phyloP scores from a whole-genome alignment of 176 grass and related monocot species.

The Oryza meyeriana region DNA sequence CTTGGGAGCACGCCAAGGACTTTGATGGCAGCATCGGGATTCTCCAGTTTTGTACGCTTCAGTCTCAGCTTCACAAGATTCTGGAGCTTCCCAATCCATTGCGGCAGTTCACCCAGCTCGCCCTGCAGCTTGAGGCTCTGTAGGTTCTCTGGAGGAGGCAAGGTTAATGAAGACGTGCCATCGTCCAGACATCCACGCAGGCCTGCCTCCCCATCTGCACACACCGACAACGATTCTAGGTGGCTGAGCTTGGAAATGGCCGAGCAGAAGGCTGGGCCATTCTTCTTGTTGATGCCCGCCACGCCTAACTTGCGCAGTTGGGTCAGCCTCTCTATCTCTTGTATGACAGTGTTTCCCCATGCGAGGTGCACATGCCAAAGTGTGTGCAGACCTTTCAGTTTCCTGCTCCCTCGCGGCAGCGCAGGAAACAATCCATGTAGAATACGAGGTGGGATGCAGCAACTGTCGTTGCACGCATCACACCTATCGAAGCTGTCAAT shows the following conservation, averaged over 20 bases:
- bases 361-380: background rate
- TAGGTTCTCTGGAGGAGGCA: background rate
- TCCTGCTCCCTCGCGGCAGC: background rate
- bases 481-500: too few relatives aligned
- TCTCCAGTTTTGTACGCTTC: fast-evolving
- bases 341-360: background rate
- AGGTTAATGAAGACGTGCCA: too few relatives aligned
- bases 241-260: background rate
- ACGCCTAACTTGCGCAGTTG: background rate
- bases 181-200: too few relatives aligned
- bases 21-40: background rate
- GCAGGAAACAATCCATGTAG: background rate
- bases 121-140: background rate
- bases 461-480: fast-evolving
- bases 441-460: background rate
- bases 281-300: background rate
- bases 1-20: background rate
- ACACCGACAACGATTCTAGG: too few relatives aligned
- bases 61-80: constrained; percentile 7
- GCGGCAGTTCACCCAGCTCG: background rate
- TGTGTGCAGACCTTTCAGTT: background rate
- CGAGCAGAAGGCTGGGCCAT: background rate
- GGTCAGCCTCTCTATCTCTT: background rate
- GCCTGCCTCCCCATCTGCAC: too few relatives aligned
- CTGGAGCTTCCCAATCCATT: background rate